Evolutionary conservation across 768 basidiomycete species (phyloP).

Genomic region (Nidularia pulvinata): DNA sequence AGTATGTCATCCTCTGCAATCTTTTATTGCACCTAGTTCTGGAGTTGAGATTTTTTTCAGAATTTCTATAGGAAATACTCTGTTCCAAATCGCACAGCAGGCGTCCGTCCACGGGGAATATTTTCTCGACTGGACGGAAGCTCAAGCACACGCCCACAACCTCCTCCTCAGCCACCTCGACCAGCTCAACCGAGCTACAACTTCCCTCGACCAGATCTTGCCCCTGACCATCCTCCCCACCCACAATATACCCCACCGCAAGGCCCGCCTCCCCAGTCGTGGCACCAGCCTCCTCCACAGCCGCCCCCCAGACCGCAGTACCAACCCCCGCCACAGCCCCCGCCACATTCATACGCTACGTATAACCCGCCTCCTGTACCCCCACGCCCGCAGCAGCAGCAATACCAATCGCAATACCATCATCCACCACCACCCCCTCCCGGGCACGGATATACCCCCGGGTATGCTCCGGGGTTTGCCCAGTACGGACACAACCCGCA

Average conservation of each 20-base stretch:
- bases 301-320: constrained; percentile 6
- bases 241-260: constrained; percentile 7
- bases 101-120: constrained; percentile 33
- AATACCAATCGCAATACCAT: constrained; percentile 11
- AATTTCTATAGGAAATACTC: constrained; percentile 63
- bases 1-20: no score
- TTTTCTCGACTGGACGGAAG: constrained; percentile 45
- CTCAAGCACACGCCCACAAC: constrained; percentile 16
- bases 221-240: constrained; percentile 36
- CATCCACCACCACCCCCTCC: constrained; percentile 5
- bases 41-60: no score
- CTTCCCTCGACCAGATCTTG: constrained; percentile 68
- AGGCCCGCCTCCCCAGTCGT: constrained; percentile 15
- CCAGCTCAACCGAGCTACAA: constrained; percentile 22
- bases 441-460: background rate
- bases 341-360: background rate
- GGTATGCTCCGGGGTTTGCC: background rate
- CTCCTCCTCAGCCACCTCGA: constrained; percentile 31
- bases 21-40: no score
- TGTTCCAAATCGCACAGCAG: constrained; percentile 44
- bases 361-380: background rate
- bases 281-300: constrained; percentile 14
- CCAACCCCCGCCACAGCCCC: background rate
- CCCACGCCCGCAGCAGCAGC: constrained; percentile 11
- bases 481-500: background rate